Conservation (phyloP, 208 protist species). For the Trichomonas vaginalis region DNA sequence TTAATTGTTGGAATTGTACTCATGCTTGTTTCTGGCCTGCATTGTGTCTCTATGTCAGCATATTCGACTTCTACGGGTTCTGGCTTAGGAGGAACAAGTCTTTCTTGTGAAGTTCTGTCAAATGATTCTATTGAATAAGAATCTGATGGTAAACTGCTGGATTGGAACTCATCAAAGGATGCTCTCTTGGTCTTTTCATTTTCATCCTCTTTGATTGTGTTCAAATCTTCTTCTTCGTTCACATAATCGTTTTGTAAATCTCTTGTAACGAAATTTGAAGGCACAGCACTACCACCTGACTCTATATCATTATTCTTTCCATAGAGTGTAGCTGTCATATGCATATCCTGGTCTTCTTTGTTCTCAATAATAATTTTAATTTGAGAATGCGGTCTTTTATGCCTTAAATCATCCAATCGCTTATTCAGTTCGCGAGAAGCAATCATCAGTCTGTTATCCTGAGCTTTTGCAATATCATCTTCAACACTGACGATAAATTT, state of each 20-base stretch:
- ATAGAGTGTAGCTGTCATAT: neutral
- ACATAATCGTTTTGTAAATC: neutral
- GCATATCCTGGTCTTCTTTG: neutral
- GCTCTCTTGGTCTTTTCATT: neutral
- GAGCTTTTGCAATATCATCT: neutral
- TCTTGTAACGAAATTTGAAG: neutral
- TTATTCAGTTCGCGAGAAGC: neutral
- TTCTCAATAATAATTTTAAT: neutral
- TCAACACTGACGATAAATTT: neutral
- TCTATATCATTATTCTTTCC: neutral
- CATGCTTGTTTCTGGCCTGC: neutral
- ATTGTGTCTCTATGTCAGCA: neutral
- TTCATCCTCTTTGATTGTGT: no score
- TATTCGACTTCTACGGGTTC: neutral
- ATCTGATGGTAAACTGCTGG: neutral
- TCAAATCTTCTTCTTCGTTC: no score
- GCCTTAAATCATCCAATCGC: neutral
- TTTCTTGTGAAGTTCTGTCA: neutral
- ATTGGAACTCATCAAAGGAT: neutral
- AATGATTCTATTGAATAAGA: neutral
- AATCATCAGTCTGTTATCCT: neutral
- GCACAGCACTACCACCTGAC: neutral
- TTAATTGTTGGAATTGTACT: neutral
- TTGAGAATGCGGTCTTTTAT: neutral
- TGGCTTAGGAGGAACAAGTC: neutral